Conservation (phyloP, 495 filamentous ascomycete genomes). For the Trichoderma reesei region DNA sequence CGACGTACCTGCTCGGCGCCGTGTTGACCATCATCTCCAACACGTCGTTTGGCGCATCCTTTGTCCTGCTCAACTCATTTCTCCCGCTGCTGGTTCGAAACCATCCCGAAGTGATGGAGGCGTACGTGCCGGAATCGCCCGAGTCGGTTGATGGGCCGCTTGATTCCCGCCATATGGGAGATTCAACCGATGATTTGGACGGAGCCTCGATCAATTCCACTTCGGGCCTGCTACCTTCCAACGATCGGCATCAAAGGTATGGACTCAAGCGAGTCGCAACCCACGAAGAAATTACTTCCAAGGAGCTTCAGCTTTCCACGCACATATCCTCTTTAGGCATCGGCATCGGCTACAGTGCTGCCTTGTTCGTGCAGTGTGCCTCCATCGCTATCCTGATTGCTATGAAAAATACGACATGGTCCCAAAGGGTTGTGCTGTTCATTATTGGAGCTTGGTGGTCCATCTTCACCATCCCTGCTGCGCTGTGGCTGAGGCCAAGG, state of each 20-base stretch:
- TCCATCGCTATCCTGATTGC: conserved; percentile 61
- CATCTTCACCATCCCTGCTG: conserved; percentile 78
- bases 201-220: conserved; percentile 30
- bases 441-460: conserved; percentile 93
- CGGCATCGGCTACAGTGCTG: conserved; percentile 81
- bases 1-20: conserved; percentile 68
- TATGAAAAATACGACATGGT: conserved; percentile 65
- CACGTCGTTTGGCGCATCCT: conserved; percentile 78
- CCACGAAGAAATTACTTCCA: conserved; percentile 42
- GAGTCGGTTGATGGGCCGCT: conserved; percentile 13
- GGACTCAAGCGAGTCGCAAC: conserved; percentile 26
- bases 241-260: conserved; percentile 22
- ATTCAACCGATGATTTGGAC: conserved; percentile 11
- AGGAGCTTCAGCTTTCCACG: conserved; percentile 66
- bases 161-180: conserved; percentile 16
- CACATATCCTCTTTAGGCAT: conserved; percentile 83
- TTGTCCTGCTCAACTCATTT: conserved; percentile 78
- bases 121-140: conserved; percentile 13
- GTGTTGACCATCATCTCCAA: conserved; percentile 82
- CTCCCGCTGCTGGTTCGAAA: conserved; percentile 71
- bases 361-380: conserved; percentile 66
- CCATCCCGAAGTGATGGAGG: conserved; percentile 46
- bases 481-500: conserved; percentile 79
- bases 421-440: conserved; percentile 74
- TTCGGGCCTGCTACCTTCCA: conserved; percentile 30